Evolutionary conservation across 768 basidiomycete species (phyloP), one percentile per base, ranked within the genome.

Genomic region (Mycena metata): DNA sequence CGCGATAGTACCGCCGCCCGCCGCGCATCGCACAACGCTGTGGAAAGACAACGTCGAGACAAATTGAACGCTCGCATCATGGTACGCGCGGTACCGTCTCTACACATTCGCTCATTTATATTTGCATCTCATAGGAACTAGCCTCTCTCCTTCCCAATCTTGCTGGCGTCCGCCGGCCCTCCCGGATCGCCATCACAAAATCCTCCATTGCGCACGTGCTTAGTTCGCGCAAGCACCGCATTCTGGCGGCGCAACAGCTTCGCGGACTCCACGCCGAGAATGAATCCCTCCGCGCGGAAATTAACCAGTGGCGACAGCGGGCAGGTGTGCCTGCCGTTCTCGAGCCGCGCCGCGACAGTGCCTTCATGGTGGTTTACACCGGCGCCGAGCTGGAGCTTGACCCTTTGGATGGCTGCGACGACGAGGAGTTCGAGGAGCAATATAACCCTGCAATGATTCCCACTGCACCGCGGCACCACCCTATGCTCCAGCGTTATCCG

Each of bases 141-240:
- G 92, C 92, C 67, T 85, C 87, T 23, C 81, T 92, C n/a, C 86
- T 93, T 23, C 91, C 91, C 64, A 88, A 90, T 70, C 86, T 92
- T 59, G 88, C 88, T 16, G 82, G 88, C 70, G 86, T 90, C 73
- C 88, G 91, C 73, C 84, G 92, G 26, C 92, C 92, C 0, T 90
- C 89, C 75, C 93, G 93, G 81, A 88, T 89, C 26, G 90, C 91
- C 56, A 92, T 93, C 75, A 91, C 93, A 74, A 91, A 91, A 76
- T 90, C 89, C 55, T 91, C 90, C 47, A 92, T 92, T 76, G 84
- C 89, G 1, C 86, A 89, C 74, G 83, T 90, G 49, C 86, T 87
- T 71, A 79, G 84, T 47, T 85, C 88, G 57, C 86, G 89, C 70
- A 83, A 89, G 51, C 88, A 90, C 69, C 88, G 90, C 54, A 81